phyloP scores from a whole-genome alignment of 768 basidiomycete genomes.

The Scleroderma bovista region DNA sequence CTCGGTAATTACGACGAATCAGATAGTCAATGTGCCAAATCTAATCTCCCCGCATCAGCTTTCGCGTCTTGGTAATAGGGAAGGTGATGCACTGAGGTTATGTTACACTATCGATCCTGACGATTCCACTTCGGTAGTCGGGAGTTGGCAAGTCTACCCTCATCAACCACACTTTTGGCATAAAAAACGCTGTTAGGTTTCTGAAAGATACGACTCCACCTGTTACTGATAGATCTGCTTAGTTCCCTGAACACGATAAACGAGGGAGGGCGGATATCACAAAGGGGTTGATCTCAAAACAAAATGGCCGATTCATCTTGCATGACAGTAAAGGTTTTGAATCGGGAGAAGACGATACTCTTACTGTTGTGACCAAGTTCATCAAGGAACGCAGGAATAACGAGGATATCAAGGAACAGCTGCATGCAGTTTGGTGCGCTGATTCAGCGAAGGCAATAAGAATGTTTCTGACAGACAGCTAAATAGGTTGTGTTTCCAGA shows the following conservation, averaged over 20 bases:
- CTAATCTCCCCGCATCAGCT: too few species aligned
- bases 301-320: constrained; percentile 1
- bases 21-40: too few species aligned
- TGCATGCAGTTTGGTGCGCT: not conserved
- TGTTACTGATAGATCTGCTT: not conserved
- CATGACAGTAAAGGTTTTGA: not conserved
- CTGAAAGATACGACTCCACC: not conserved
- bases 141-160: not conserved
- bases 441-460: not conserved
- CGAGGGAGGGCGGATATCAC: constrained; percentile 4
- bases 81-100: too few species aligned
- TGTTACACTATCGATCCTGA: too few species aligned
- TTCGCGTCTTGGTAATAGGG: too few species aligned
- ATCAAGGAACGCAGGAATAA: not conserved
- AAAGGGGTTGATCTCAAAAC: constrained; percentile 2
- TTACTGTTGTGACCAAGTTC: not conserved
- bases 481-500: not conserved
- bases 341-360: not conserved
- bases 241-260: not conserved
- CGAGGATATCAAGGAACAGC: not conserved
- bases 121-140: too few species aligned
- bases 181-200: not conserved
- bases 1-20: too few species aligned
- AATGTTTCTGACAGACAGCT: not conserved
- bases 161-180: not conserved